Base-by-base conservation (phyloP, 192 early-diverging fungal species). In the Coemansia sp. region DNA sequence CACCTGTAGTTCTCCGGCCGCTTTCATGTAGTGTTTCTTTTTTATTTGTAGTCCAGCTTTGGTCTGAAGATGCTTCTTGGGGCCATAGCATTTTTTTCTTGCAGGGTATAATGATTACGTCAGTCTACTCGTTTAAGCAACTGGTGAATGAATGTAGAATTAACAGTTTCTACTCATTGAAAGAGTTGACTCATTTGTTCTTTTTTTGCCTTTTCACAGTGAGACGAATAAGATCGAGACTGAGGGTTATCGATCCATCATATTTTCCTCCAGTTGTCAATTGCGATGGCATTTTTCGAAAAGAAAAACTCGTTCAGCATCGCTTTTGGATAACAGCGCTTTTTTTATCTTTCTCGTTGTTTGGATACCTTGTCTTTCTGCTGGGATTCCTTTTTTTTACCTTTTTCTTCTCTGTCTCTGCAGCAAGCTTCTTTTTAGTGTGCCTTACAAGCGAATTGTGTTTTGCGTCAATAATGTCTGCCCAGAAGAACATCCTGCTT, bases 401-500 rank as follows among this genome's bases (percentile, higher is more conserved):
- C 42, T 68, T 70, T 44, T 32, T 20, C 61, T 51, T 50, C 10
- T 19, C 57, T n/a, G 13, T 57, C 37, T 63, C 42, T 11, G 5
- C 40, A 40, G 13, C 44, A 9, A 9, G 7, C 51, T 1, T 53
- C n/a, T 12, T 3, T 53, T 53, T 17, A 12, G 51, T 7, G 7
- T 17, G 16, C 51, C 20, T 53, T 53, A n/a, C 51, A 10, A 20
- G 51, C 51, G n/a, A 39, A 32, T 41, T 22, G 10, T 5, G 8
- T 53, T 41, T 45, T 44, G 49, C 40, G 42, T 22, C 37, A 20
- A 61, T 56, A 19, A 77, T 79, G 76, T 64, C 76, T 55, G 67
- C 56, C 55, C 75, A 72, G 44, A 73, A 73, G 73, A 93, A 91
- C 63, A 95, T 99, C 77, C 88, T 99, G 67, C 90, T 99, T 32